Percentiles rank a stretch among this genome's conserved stretches.
Conservation (phyloP, 2,329 filamentous ascomycete species). For the Chaetoscypha palmicola region DNA sequence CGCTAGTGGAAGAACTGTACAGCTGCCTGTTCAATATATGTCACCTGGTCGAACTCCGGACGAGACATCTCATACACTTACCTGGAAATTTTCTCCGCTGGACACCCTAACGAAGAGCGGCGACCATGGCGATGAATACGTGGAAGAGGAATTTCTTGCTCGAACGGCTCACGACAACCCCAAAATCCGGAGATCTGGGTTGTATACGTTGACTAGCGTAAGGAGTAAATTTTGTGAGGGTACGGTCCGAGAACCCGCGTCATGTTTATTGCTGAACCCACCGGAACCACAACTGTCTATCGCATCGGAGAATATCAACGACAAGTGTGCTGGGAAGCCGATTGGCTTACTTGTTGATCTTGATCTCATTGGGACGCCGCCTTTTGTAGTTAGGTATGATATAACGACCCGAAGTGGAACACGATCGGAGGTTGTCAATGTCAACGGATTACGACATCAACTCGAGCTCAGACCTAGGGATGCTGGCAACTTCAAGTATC, state of each 20-base stretch:
- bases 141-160: slow-evolving; percentile 51
- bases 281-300: slow-evolving; percentile 75
- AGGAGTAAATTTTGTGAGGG: slow-evolving; percentile 76
- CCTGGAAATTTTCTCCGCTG: slow-evolving; percentile 76
- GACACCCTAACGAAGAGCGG: slow-evolving; percentile 61
- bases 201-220: slow-evolving; percentile 79
- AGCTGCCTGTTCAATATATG: slow-evolving; percentile 65
- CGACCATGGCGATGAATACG: slow-evolving; percentile 56
- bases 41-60: slow-evolving; percentile 51
- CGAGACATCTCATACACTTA: slow-evolving; percentile 63
- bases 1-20: slow-evolving; percentile 61
- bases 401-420: slow-evolving; percentile 54
- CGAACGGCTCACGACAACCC: slow-evolving; percentile 58
- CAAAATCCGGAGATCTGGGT: slow-evolving; percentile 65
- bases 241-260: slow-evolving; percentile 86
- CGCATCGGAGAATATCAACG: slow-evolving; percentile 72
- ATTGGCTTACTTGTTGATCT: slow-evolving; percentile 84
- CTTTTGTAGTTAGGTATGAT: slow-evolving; percentile 77
- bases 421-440: slow-evolving; percentile 37
- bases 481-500: slow-evolving; percentile 81
- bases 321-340: slow-evolving; percentile 91
- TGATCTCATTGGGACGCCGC: slow-evolving; percentile 85
- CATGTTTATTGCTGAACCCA: slow-evolving; percentile 87
- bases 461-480: slow-evolving; percentile 74
- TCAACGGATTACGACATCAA: slow-evolving; percentile 72